Evolutionary conservation across 75 land plant species (phyloP), one percentile per base, ranked within the genome.

Genomic region (Isoetes taiwanensis): DNA sequence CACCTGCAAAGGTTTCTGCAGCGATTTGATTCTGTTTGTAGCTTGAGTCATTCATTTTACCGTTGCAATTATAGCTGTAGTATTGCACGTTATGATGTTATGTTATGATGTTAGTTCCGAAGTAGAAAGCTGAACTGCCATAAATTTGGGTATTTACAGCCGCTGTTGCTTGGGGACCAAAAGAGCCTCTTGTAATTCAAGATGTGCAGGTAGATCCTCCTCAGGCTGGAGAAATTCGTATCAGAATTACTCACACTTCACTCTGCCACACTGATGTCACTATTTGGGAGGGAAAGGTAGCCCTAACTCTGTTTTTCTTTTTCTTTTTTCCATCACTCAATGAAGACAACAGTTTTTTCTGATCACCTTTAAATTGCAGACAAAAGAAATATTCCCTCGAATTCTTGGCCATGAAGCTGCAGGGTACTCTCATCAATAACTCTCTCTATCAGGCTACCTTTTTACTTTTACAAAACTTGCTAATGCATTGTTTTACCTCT

Each of bases 361-460:
- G n/a, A n/a, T n/a, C n/a, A n/a, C n/a, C n/a, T n/a, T n/a, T n/a
- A n/a, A n/a, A n/a, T n/a, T n/a, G n/a, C n/a, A n/a, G n/a, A n/a
- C n/a, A n/a, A n/a, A n/a, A n/a, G n/a, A n/a, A n/a, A n/a, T 25
- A 2, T 88, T 74, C 46, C 96, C 96, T 2, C 73, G 83, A 43
- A 78, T 90, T 43, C 59, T 90, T 14, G 96, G 96, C 30, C 96
- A 90, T 39, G 96, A 90, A 41, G 93, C 78, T 10, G 61, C 74
- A 29, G 96, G 93, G 96, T 90, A 76, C 59, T 9, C n/a, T n/a
- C n/a, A n/a, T n/a, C 9, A 1, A 26, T 12, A 26, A 5, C n/a
- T 30, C 8, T 8, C 19, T 58, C 0, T 17, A n/a, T n/a, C n/a
- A n/a, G n/a, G n/a, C n/a, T n/a, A n/a, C n/a, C 39, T 37, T 9